Evolutionary conservation across 2,329 filamentous ascomycete genomes (phyloP), one percentile per base, ranked within the genome.

Genomic region (Nemania serpens): DNA sequence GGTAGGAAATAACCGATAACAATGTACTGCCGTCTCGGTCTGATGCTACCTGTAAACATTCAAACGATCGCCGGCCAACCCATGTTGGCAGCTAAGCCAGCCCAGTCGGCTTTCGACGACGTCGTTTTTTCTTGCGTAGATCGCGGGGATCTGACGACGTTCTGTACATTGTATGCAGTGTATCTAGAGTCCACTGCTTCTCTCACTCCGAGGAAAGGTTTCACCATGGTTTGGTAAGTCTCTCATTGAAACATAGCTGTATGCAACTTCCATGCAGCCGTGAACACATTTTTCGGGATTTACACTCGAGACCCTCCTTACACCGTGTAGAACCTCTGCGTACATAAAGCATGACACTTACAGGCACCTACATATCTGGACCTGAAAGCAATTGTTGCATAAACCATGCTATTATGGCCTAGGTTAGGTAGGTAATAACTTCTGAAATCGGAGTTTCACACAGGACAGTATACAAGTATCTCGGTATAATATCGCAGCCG

Each of bases 141-240:
- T 36, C 37, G 15, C 34, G 50, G 41, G 20, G 41, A 57, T 55
- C 37, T 13, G 36, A 46, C 55, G 59, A 51, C 43, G 22, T 29
- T 37, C 50, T 37, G 46, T 20, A 33, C 25, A 34, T n/a, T n/a
- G n/a, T n/a, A n/a, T n/a, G n/a, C n/a, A 50, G 50, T 42, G 4
- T 10, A 29, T 29, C 25, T 29, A 29, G 25, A 25, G 33, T 2
- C 25, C n/a, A n/a, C 29, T 55, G 51, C 25, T 48, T 55, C 46
- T 46, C 11, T 48, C 11, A 12, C 56, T 39, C 47, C 17, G 25
- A 52, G 25, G 33, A 29, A 29, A 2, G 18, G 60, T 62, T 62
- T 62, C 60, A 59, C 47, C 18, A 55, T 52, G 41, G 60, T 62
- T 59, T 62, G 41, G 60, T 33, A 54, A 39, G 50, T 43, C 33